Evolutionary conservation across 495 filamentous ascomycete genomes (phyloP), one percentile per base, ranked within the genome.

Genomic region (Glarea lozoyensis): DNA sequence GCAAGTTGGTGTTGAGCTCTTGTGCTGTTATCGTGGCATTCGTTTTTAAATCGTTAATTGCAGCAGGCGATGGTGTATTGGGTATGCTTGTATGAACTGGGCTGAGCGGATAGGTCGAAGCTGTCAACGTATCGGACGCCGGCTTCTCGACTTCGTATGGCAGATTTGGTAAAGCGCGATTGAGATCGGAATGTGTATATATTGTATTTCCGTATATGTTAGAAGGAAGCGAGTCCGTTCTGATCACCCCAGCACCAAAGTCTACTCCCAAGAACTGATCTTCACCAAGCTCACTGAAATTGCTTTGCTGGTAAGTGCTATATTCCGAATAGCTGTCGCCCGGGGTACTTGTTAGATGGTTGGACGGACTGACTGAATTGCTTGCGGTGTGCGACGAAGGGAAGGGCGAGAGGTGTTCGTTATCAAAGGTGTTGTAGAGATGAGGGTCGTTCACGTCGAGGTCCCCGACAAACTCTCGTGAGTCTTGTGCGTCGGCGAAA

Each of bases 191-290:
- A 15, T 39, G 21, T 11, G 43, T 42, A 4, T 39, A 40, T 24
- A 25, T 25, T 6, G 17, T 11, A 12, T 39, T 31, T 7, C 31
- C 37, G 10, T 13, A 36, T 21, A 43, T 34, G 20, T n/a, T n/a
- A n/a, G 38, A 15, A 11, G 46, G 45, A 11, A 55, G 13, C 1
- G 53, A 52, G 29, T 52, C 45, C 17, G 45, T 31, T 42, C 53
- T 42, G 10, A 36, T 22, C 3, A 49, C 51, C 6, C 47, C 48
- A 15, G 43, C 45, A 38, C 49, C 52, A 34, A 58, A 58, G 51
- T 54, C 41, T n/a, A 58, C 49, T 3, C 55, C 55, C 25, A 52
- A 50, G 49, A 58, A 58, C 2, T 50, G 36, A 25, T 53, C 51
- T 17, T 45, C 43, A 5, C 48, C 45, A 25, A 46, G n/a, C 3